These are phyloP conservation scores for Botryotinia calthae DNA, from an alignment of 2,329 filamentous ascomycete genomes.

Conservation along the genomic window DNA sequence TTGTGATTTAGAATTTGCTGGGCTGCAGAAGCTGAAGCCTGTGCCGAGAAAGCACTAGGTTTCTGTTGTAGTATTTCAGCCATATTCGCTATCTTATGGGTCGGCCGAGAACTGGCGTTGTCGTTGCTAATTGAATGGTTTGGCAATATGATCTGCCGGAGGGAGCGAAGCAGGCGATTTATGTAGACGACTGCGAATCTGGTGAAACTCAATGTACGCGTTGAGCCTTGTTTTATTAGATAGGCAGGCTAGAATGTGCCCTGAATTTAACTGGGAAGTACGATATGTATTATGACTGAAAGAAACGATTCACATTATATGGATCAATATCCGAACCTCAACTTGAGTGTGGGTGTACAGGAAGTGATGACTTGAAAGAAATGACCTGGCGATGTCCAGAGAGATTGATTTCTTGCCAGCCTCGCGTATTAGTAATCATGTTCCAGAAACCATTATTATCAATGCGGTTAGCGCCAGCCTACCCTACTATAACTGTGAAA, in stretches of 20 bases:
- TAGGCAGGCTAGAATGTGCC: background rate
- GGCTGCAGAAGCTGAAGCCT: conserved; percentile 21
- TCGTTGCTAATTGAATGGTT: background rate
- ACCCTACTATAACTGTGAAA: background rate
- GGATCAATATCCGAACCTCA: background rate
- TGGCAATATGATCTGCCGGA: conserved; percentile 8
- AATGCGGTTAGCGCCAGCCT: background rate
- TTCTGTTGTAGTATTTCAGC: conserved; percentile 17
- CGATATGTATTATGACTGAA: background rate
- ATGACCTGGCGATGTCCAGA: background rate
- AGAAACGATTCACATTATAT: background rate
- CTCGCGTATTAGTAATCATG: conserved; percentile 15
- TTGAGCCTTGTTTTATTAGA: background rate
- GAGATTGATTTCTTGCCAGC: conserved; percentile 6
- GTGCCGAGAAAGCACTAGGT: conserved; percentile 19
- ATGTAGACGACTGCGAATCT: conserved; percentile 3
- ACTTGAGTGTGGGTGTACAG: background rate
- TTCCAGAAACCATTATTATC: too few relatives aligned
- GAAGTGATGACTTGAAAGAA: background rate
- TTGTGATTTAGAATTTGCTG: conserved; percentile 55
- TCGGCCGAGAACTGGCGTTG: background rate
- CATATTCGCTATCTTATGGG: background rate
- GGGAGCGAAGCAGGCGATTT: background rate
- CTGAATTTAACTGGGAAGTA: background rate
- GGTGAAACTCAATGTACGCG: conserved; percentile 1